Conservation (phyloP, 306 rosid genomes). For the Geum urbanum region DNA sequence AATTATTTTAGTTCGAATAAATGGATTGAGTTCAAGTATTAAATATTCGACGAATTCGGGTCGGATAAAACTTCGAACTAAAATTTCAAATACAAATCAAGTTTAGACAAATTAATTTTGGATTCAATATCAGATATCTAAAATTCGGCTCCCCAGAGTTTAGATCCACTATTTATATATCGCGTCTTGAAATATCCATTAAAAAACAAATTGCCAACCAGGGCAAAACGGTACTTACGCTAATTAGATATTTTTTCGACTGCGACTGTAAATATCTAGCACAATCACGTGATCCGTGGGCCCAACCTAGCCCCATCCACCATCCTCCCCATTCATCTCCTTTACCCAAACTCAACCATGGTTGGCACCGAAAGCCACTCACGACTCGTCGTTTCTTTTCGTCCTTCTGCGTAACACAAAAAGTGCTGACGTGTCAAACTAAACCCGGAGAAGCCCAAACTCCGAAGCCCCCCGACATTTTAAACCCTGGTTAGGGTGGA, state of each 20-base stretch:
- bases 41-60: too few species aligned
- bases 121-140: too few species aligned
- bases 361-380: background rate
- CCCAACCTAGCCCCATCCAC: background rate
- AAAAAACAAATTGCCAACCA: too few species aligned
- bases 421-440: background rate
- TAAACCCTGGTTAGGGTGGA: background rate
- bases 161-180: too few species aligned
- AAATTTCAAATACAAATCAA: too few species aligned
- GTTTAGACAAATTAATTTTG: too few species aligned
- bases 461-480: background rate
- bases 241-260: constrained; percentile 13
- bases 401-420: background rate
- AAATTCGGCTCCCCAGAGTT: too few species aligned
- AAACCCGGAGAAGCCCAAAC: background rate
- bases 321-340: background rate
- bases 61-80: too few species aligned
- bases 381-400: background rate
- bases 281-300: background rate
- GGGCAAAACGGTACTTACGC: background rate
- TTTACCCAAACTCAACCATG: background rate
- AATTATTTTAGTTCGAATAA: too few species aligned
- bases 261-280: constrained; percentile 3
- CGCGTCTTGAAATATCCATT: too few species aligned
- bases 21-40: too few species aligned